Conservation (phyloP, 2,329 filamentous ascomycete genomes). For the Aspergillus alliaceus region DNA sequence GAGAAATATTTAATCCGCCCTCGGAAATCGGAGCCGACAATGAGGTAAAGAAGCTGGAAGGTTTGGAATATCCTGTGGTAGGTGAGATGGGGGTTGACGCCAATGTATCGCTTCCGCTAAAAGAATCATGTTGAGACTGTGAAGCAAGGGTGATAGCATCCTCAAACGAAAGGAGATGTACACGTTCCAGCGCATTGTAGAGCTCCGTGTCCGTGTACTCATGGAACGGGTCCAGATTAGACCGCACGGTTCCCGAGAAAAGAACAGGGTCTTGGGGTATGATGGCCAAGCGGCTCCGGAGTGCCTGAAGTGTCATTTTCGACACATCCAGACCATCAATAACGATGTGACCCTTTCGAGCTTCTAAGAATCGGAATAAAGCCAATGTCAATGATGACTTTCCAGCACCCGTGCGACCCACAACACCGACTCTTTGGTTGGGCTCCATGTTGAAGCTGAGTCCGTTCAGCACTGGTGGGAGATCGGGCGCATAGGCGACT, state of each 20-base stretch:
- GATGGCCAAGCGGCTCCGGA: constrained; percentile 71
- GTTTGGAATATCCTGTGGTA: constrained; percentile 3
- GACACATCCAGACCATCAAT: constrained; percentile 50
- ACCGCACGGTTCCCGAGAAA: constrained; percentile 74
- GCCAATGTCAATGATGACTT: constrained; percentile 28
- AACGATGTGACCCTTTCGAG: constrained; percentile 20
- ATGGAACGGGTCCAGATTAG: constrained; percentile 75
- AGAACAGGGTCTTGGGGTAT: constrained; percentile 82
- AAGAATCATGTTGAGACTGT: constrained; percentile 1
- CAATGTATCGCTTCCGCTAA: constrained; percentile 13
- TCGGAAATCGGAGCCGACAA: constrained; percentile 66
- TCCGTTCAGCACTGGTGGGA: constrained; percentile 46
- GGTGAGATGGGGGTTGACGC: constrained; percentile 7
- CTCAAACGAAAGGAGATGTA: constrained; percentile 61
- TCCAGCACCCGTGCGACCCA: constrained; percentile 31
- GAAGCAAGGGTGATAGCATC: constrained; percentile 33
- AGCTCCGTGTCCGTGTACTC: constrained; percentile 68
- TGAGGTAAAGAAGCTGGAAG: constrained; percentile 55
- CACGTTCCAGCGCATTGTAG: constrained; percentile 66
- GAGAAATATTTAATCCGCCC: constrained; percentile 62
- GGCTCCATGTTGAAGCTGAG: constrained; percentile 22
- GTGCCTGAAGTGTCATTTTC: constrained; percentile 45
- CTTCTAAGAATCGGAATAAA: constrained; percentile 26
- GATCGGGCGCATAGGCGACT: constrained; percentile 68
- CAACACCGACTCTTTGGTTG: constrained; percentile 27